Evolutionary conservation across 768 basidiomycete genomes (phyloP).

Genomic region (Thelephora ganbajun): DNA sequence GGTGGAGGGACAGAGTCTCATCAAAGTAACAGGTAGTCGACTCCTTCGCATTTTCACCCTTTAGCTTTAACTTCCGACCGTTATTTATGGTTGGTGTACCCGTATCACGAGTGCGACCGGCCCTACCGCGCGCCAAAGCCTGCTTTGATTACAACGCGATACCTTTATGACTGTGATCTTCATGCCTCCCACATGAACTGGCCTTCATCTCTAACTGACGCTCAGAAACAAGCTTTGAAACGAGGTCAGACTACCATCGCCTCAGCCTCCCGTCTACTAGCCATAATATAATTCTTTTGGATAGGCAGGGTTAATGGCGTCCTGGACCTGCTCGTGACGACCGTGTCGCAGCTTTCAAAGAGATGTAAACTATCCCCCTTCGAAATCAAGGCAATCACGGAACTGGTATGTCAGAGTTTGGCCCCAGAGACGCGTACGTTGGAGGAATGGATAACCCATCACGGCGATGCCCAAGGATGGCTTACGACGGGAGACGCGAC

Average conservation of each 20-base stretch:
- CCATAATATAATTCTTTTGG: background rate
- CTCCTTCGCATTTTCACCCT: too few species aligned
- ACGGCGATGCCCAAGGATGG: slow-evolving; percentile 22
- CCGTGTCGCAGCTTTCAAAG: slow-evolving; percentile 37
- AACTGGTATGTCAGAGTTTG: slow-evolving; percentile 31
- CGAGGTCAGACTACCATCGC: slow-evolving; percentile 1
- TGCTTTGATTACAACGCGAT: background rate
- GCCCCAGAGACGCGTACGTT: slow-evolving; percentile 26
- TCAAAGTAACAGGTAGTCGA: background rate
- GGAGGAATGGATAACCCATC: slow-evolving; percentile 18
- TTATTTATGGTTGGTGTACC: too few species aligned
- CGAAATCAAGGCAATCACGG: slow-evolving; percentile 37
- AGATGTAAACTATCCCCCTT: slow-evolving; percentile 36
- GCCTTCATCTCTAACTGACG: background rate
- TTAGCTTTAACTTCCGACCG: too few species aligned
- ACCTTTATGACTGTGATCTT: background rate
- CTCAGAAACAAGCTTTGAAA: background rate
- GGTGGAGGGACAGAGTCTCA: background rate
- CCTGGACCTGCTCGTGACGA: slow-evolving; percentile 35
- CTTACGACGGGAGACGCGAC: slow-evolving; percentile 63
- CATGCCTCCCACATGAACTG: background rate
- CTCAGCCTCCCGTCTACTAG: background rate
- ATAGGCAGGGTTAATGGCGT: slow-evolving; percentile 35
- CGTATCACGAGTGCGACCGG: too few species aligned
- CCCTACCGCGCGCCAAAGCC: too few species aligned